phyloP scores from a whole-genome alignment of 371 early-diverging fungal species.

The Rhizopus microsporus region DNA sequence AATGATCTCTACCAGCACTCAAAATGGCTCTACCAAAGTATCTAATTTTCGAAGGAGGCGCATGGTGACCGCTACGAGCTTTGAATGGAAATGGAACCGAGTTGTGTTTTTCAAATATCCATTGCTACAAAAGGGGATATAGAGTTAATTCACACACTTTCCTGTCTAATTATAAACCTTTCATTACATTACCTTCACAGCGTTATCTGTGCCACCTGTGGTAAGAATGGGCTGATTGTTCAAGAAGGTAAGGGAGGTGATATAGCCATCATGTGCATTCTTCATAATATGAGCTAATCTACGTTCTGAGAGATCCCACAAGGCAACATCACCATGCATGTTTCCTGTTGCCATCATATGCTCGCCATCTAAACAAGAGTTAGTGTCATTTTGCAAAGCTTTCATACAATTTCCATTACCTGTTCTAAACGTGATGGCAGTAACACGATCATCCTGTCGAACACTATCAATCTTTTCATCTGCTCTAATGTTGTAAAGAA shows the following conservation, averaged over 20 bases:
- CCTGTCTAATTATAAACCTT: background rate
- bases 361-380: constrained; percentile 59
- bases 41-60: constrained; percentile 79
- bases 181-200: constrained; percentile 71
- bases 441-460: constrained; percentile 85
- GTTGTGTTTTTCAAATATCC: constrained; percentile 91
- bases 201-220: constrained; percentile 88
- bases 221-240: constrained; percentile 83
- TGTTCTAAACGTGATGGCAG: constrained; percentile 87
- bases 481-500: constrained; percentile 80
- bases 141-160: background rate
- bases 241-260: constrained; percentile 79
- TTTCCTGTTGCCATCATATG: constrained; percentile 89
- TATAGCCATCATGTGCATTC: constrained; percentile 79
- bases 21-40: constrained; percentile 77
- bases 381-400: background rate
- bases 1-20: constrained; percentile 81
- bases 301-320: constrained; percentile 90
- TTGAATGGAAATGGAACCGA: constrained; percentile 79
- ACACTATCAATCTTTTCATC: constrained; percentile 77
- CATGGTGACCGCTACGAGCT: constrained; percentile 83
- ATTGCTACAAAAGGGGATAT: constrained; percentile 57
- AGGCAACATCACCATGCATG: constrained; percentile 83
- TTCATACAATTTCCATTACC: constrained; percentile 33
- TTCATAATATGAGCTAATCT: constrained; percentile 75